Percentiles rank a stretch among this genome's conserved stretches.
Evolutionary conservation across 371 early-diverging fungal species (phyloP).

Genomic region (Mortierella sp.): DNA sequence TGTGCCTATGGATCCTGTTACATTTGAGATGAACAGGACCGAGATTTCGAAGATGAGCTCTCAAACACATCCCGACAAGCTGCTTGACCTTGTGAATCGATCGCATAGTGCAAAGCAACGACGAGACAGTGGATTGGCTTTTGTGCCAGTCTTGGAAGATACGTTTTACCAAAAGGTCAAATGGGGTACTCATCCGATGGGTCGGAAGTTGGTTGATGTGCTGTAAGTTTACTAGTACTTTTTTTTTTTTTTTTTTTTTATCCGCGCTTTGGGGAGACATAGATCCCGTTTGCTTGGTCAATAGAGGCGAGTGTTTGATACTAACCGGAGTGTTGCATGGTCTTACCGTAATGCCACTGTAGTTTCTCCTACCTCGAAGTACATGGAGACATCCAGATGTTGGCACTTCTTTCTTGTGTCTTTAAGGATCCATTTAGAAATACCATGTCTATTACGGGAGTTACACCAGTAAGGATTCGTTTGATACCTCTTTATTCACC

Average conservation of each 20-base stretch:
- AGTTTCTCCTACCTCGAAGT: slow-evolving; percentile 73
- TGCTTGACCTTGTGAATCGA: slow-evolving; percentile 11
- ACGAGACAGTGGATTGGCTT: slow-evolving; percentile 26
- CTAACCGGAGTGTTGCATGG: not conserved
- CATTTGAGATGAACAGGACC: slow-evolving; percentile 47
- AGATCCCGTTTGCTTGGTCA: not conserved
- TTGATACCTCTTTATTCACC: not conserved
- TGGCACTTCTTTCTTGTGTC: slow-evolving; percentile 84
- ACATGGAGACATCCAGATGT: slow-evolving; percentile 85
- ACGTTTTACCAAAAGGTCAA: slow-evolving; percentile 56
- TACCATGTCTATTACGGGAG: slow-evolving; percentile 39
- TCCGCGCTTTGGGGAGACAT: slow-evolving; percentile 30
- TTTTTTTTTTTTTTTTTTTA: not conserved
- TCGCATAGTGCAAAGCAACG: slow-evolving; percentile 43
- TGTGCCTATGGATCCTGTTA: slow-evolving; percentile 51
- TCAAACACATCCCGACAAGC: slow-evolving; percentile 41
- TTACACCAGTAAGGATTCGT: slow-evolving; percentile 44
- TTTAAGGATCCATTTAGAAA: slow-evolving; percentile 62
- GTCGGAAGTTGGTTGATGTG: slow-evolving; percentile 66
- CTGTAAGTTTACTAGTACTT: slow-evolving; percentile 58
- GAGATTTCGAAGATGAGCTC: slow-evolving; percentile 26
- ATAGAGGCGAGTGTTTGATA: not conserved
- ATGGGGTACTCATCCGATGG: slow-evolving; percentile 84
- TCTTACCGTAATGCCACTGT: not conserved
- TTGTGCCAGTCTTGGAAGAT: slow-evolving; percentile 41